Evolutionary conservation across 108 stramenopile genomes (phyloP), one percentile per base, ranked within the genome.

Genomic region (Pseudonitzschia multiseries): DNA sequence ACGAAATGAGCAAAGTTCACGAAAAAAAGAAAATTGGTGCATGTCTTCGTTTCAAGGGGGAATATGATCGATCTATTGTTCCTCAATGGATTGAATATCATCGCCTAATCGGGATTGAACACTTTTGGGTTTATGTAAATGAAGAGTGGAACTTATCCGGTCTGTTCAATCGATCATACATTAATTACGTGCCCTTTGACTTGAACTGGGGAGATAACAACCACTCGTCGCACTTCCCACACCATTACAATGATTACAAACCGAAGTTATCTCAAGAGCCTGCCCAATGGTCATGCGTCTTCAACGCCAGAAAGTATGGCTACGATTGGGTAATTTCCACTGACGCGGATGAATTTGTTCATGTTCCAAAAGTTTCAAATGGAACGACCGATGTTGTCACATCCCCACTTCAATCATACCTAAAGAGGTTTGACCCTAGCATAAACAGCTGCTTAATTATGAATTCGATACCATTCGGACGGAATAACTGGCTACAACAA

Each of bases 51-150:
- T 65, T 65, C 21, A 24, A 42, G 36, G 64, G 63, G 17, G 64
- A 65, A 13, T 40, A n/a, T 40, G 36, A 65, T 33, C 64, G 64
- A 40, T 32, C 64, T 8, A 40, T 59, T 40, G 20, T 79, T 10
- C 53, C 68, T 28, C 70, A 75, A 40, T 81, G 75, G 75, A 71
- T 76, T 63, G 80, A 71, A 44, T 81, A 81, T 46, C 80, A 81
- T 69, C 62, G 71, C 1, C n/a, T 81, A 31, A 71, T 81, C 60
- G 80, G 75, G 17, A 20, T 81, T 17, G 56, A 81, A 24, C 75
- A 81, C 51, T 75, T 75, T 66, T 76, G 61, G 69, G 40, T 80
- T 24, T 79, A 64, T 63, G n/a, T 79, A 5, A 74, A 74, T 32
- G 40, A 68, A 65, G 44, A 42, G 21, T 77, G 52, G 52, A 36